Evolutionary conservation across 1,139 yeast genomes (phyloP), one percentile per base, ranked within the genome.

Genomic region (Suhomyces taliae): DNA sequence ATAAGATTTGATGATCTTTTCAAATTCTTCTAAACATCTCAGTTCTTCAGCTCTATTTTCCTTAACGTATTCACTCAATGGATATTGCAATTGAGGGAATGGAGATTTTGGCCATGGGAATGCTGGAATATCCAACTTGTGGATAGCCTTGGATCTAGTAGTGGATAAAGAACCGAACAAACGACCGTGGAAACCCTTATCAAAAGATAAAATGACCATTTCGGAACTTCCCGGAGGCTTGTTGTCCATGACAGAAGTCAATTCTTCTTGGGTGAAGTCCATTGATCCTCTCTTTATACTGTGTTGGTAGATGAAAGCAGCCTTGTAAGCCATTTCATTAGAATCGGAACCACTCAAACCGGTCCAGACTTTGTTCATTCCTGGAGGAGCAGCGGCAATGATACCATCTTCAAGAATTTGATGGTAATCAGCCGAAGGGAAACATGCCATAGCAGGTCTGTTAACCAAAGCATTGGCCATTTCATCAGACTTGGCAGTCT

Each of bases 31-130:
- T 58, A 85, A 72, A 59, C 90, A 84, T 44, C 80, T 70, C 43
- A 73, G 78, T 62, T 85, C 91, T 64, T 85, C 90, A 19, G 66
- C 66, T 42, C 68, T 71, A 66, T 85, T 85, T 54, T 70, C 81
- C 36, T 69, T 72, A 40, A 61, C 77, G 59, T 73, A 67, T 36
- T 79, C 79, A 35, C 73, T 77, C 60, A 85, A 72, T 46, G 91
- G 91, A 64, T 83, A 85, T 58, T 81, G 72, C 62, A 84, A 78
- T 44, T 66, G 51, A 46, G 91, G 91, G 67, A 82, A 85, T 44
- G 87, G 88, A 29, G 90, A 86, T 61, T 76, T 81, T 52, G 91
- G 91, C 90, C 90, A 85, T 54, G 81, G 72, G 65, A 85, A 85
- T 2, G 90, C 85, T 41, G 91, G 91, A 53, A 85, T 81, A 60